A percentile compares a stretch with the other conserved stretches of the same genome.
These are phyloP conservation scores for Warburgia ugandensis DNA, from an alignment of 164 flowering plant genomes.

Conservation along the genomic window DNA sequence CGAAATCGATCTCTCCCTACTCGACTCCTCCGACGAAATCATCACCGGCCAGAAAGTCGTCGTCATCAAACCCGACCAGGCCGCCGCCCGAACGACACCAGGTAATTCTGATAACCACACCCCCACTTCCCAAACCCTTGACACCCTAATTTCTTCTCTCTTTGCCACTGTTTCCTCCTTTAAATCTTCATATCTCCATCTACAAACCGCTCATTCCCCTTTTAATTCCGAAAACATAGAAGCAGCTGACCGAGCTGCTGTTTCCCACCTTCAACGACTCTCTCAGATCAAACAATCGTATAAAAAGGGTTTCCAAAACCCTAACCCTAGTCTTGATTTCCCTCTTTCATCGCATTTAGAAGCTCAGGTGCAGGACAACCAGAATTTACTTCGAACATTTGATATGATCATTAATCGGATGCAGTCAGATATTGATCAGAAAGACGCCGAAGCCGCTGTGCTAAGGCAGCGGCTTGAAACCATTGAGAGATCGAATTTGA, in stretches of 20 bases:
- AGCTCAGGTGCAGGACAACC: slow-evolving; percentile 90
- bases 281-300: slow-evolving; percentile 55
- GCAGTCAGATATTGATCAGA: slow-evolving; percentile 69
- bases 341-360: slow-evolving; percentile 54
- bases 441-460: slow-evolving; percentile 40
- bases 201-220: slow-evolving; percentile 87
- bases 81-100: slow-evolving; percentile 27
- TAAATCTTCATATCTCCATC: slow-evolving; percentile 78
- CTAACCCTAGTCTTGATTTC: slow-evolving; percentile 24
- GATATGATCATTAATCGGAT: slow-evolving; percentile 59
- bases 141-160: slow-evolving; percentile 46
- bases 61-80: slow-evolving; percentile 12
- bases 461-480: slow-evolving; percentile 48
- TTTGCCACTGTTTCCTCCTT: slow-evolving; percentile 77
- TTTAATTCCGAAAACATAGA: slow-evolving; percentile 45
- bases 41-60: slow-evolving; percentile 10
- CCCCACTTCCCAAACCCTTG: slow-evolving; percentile 24
- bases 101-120: background rate
- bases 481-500: slow-evolving; percentile 33
- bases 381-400: slow-evolving; percentile 63
- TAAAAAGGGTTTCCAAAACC: slow-evolving; percentile 19
- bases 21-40: slow-evolving; percentile 69
- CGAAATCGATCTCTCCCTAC: slow-evolving; percentile 36
- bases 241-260: slow-evolving; percentile 54
- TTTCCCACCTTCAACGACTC: slow-evolving; percentile 54